Conservation (phyloP, 2,329 filamentous ascomycete species). For the Atkinsonella hypoxylon region DNA sequence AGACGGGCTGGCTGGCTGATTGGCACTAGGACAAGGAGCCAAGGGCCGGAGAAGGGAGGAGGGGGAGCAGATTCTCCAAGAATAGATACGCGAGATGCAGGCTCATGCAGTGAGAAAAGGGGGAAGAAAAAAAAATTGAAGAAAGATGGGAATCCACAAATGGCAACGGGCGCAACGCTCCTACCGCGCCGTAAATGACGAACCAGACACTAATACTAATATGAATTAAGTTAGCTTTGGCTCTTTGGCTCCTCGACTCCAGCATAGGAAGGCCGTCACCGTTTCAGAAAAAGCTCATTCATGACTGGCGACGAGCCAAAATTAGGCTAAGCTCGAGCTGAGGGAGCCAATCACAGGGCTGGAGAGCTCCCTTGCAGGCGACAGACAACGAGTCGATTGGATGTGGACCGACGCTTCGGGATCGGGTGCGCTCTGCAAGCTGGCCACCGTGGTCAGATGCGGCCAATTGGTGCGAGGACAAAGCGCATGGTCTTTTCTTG, state of each 20-base stretch:
- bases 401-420: background rate
- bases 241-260: background rate
- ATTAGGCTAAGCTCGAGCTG: conserved; percentile 21
- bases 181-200: too few relatives aligned
- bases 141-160: too few relatives aligned
- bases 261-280: background rate
- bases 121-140: too few relatives aligned
- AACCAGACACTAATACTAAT: too few relatives aligned
- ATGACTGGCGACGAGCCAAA: conserved; percentile 12
- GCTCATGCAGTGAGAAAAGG: too few relatives aligned
- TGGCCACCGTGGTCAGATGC: background rate
- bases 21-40: too few relatives aligned
- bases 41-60: too few relatives aligned
- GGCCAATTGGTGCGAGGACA: background rate
- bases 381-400: conserved; percentile 14
- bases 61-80: too few relatives aligned
- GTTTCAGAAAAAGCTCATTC: conserved; percentile 14
- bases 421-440: background rate
- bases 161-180: too few relatives aligned
- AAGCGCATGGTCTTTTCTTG: background rate
- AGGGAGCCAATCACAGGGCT: conserved; percentile 21
- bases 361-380: conserved; percentile 17
- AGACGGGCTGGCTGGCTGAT: too few relatives aligned
- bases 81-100: too few relatives aligned
- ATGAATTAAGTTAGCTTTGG: background rate